Conservation (phyloP, 768 basidiomycete genomes). For the Amanita rimosa region DNA sequence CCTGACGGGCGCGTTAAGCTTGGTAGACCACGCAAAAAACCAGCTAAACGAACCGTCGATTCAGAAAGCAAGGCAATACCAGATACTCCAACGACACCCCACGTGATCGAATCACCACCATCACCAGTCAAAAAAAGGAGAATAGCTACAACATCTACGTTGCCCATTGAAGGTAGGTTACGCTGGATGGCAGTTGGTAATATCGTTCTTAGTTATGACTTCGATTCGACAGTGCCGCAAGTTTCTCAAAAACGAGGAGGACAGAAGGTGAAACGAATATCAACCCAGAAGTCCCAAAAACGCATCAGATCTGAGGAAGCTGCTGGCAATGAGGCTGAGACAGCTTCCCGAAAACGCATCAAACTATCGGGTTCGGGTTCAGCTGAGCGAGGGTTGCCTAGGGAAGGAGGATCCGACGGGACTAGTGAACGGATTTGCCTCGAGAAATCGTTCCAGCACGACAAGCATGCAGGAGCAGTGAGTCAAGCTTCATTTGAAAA, state of each 20-base stretch:
- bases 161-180: no score
- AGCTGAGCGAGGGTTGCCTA: background rate
- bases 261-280: background rate
- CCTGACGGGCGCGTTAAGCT: slow-evolving; percentile 44
- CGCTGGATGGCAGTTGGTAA: no score
- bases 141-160: background rate
- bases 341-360: background rate
- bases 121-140: background rate
- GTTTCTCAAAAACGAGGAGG: background rate
- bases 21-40: slow-evolving; percentile 32
- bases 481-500: background rate
- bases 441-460: background rate
- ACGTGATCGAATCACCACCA: background rate
- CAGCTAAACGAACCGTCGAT: slow-evolving; percentile 13
- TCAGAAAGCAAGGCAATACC: slow-evolving; percentile 10
- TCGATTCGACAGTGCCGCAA: background rate
- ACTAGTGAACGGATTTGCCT: background rate
- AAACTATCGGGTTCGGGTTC: background rate
- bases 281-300: background rate
- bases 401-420: background rate
- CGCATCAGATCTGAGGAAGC: background rate
- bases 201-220: background rate
- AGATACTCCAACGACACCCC: background rate
- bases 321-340: background rate
- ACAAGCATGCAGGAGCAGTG: background rate